These are phyloP conservation scores for Gossypium gossypioides DNA, from an alignment of 441 rosid species.

Conservation along the genomic window DNA sequence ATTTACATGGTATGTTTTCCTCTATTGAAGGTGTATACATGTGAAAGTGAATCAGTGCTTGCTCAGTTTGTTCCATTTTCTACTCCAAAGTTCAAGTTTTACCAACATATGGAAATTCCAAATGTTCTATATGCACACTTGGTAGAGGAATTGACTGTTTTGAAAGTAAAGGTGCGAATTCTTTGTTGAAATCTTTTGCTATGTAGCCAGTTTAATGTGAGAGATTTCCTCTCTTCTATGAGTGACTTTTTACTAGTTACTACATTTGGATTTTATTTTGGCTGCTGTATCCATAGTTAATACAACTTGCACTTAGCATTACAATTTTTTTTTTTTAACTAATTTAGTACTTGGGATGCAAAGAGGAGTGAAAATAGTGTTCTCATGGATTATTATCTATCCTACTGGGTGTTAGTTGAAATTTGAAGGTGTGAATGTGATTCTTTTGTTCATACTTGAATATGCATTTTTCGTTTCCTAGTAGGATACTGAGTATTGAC, in stretches of 20 bases:
- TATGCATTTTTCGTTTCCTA: background rate
- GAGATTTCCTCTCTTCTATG: background rate
- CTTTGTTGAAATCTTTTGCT: background rate
- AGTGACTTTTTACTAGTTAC: background rate
- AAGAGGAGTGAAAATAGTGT: background rate
- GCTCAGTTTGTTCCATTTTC: constrained; percentile 55
- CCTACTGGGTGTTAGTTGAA: background rate
- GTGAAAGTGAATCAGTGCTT: constrained; percentile 48
- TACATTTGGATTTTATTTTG: background rate
- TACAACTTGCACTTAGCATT: background rate
- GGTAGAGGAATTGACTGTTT: constrained; percentile 22
- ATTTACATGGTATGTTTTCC: constrained; percentile 4
- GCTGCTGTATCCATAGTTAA: background rate
- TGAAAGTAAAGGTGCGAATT: constrained; percentile 41
- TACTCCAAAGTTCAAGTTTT: constrained; percentile 48
- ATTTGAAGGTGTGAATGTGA: background rate
- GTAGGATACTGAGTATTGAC: constrained; percentile 11
- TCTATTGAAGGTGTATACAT: constrained; percentile 61
- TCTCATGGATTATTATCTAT: background rate
- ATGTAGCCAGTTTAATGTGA: background rate
- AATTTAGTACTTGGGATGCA: background rate
- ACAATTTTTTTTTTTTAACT: background rate
- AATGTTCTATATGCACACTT: constrained; percentile 16
- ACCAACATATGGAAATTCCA: constrained; percentile 32
- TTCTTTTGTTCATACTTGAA: background rate